These are phyloP conservation scores for Thraustochytrium aureum DNA, from an alignment of 352 stramenopile species.

Conservation along the genomic window DNA sequence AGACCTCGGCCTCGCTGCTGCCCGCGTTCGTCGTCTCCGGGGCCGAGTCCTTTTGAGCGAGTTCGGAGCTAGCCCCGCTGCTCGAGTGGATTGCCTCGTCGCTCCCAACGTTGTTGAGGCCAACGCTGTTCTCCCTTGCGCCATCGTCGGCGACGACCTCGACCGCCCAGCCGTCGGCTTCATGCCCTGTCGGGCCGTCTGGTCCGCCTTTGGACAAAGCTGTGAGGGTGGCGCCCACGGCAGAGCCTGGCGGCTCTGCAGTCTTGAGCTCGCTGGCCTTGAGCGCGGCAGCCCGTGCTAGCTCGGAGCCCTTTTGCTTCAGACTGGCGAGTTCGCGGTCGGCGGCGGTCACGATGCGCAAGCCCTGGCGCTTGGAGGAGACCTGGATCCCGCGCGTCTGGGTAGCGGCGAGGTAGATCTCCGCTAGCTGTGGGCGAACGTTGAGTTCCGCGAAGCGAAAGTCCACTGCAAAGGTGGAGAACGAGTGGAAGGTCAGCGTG, in stretches of 20 bases:
- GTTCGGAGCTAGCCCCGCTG: background rate
- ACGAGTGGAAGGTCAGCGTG: background rate
- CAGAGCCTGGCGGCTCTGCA: too few species aligned
- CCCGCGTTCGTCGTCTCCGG: background rate
- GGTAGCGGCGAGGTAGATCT: slow-evolving; percentile 20
- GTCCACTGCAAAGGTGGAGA: slow-evolving; percentile 35
- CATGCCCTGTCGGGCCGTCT: too few species aligned
- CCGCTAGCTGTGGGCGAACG: slow-evolving; percentile 23
- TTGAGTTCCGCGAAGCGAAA: slow-evolving; percentile 48
- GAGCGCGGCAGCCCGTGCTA: too few species aligned
- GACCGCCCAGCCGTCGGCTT: too few species aligned
- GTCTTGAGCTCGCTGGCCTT: too few species aligned
- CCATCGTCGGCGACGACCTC: background rate
- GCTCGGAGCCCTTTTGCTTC: background rate
- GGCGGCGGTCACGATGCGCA: background rate
- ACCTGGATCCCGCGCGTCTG: background rate
- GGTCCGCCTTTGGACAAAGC: too few species aligned
- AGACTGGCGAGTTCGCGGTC: background rate
- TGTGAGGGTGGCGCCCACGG: too few species aligned
- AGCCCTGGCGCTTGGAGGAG: background rate
- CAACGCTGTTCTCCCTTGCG: background rate
- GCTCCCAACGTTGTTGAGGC: background rate
- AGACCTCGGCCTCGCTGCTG: background rate
- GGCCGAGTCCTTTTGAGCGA: background rate
- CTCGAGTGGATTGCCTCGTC: background rate